Conservation (phyloP, 192 early-diverging fungal genomes). For the Backusella sp. region DNA sequence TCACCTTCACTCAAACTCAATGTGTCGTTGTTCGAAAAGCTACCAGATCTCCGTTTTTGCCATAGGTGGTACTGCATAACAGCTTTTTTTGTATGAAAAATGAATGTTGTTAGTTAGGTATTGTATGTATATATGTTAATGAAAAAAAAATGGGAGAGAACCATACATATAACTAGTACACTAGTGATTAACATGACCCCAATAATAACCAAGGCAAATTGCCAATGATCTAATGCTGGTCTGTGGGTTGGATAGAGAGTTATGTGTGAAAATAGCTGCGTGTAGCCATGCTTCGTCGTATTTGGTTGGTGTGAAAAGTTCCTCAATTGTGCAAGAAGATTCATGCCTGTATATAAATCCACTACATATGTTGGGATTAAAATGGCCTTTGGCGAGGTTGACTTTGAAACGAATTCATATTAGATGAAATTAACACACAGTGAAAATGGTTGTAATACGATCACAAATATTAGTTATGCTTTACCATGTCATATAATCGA, state of each 20-base stretch:
- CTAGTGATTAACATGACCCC: conserved; percentile 6
- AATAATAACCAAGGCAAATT: conserved; percentile 22
- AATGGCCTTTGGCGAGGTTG: neutral
- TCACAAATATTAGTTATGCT: neutral
- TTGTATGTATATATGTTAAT: neutral
- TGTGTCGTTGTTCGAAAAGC: neutral
- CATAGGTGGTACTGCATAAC: conserved; percentile 6
- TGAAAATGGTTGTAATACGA: neutral
- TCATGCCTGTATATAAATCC: neutral
- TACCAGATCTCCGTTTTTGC: neutral
- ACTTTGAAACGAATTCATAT: neutral
- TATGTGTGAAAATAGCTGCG: neutral
- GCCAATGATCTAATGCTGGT: conserved; percentile 13
- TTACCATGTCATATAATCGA: neutral
- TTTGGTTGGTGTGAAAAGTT: neutral
- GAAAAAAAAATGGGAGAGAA: neutral
- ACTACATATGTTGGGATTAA: conserved; percentile 9
- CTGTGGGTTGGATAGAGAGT: neutral
- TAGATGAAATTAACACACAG: neutral
- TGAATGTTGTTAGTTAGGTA: neutral
- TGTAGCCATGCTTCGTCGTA: neutral
- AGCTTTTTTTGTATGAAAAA: neutral
- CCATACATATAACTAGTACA: conserved; percentile 1
- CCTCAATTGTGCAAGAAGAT: neutral
- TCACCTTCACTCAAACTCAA: neutral